phyloP scores from a whole-genome alignment of 208 protist genomes.

The Trypanosoma boissoni region DNA sequence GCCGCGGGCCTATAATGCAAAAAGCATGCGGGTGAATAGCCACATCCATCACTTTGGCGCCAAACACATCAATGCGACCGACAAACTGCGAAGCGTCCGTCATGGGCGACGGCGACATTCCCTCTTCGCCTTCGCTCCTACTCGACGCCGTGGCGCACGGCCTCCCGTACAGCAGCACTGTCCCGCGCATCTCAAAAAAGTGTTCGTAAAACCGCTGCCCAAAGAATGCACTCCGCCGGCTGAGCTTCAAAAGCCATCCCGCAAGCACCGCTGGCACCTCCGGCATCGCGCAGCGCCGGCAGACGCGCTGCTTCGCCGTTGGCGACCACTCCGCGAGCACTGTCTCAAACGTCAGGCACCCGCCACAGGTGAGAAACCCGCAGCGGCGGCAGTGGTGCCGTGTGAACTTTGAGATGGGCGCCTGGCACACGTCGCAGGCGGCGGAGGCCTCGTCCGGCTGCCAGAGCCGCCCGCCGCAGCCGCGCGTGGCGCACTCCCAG shows the following conservation, averaged over 20 bases:
- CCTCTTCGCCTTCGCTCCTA: background rate
- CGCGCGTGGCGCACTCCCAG: slow-evolving; percentile 15
- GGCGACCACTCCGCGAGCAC: slow-evolving; percentile 13
- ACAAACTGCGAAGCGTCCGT: background rate
- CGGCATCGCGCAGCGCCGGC: slow-evolving; percentile 15
- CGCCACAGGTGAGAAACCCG: slow-evolving; percentile 22
- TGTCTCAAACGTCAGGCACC: slow-evolving; percentile 9
- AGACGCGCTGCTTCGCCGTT: slow-evolving; percentile 22
- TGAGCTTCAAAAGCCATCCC: slow-evolving; percentile 16
- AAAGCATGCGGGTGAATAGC: slow-evolving; percentile 33
- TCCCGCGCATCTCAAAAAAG: slow-evolving; percentile 26
- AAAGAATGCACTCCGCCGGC: slow-evolving; percentile 15
- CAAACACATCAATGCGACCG: slow-evolving; percentile 20
- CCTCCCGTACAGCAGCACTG: slow-evolving; percentile 17
- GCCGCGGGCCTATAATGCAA: slow-evolving; percentile 27
- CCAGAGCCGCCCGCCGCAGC: slow-evolving; percentile 19
- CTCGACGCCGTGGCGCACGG: background rate
- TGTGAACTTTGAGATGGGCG: slow-evolving; percentile 6
- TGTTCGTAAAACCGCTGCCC: slow-evolving; percentile 12
- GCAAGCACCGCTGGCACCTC: slow-evolving; percentile 9
- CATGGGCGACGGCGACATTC: background rate
- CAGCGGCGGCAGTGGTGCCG: slow-evolving; percentile 31
- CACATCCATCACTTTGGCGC: slow-evolving; percentile 32
- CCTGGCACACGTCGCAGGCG: slow-evolving; percentile 14
- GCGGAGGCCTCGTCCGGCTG: slow-evolving; percentile 20